A percentile compares a stretch with the other conserved stretches of the same genome.
These are phyloP conservation scores for Globisporangium apiculatum DNA, from an alignment of 352 stramenopile genomes.

Conservation along the genomic window DNA sequence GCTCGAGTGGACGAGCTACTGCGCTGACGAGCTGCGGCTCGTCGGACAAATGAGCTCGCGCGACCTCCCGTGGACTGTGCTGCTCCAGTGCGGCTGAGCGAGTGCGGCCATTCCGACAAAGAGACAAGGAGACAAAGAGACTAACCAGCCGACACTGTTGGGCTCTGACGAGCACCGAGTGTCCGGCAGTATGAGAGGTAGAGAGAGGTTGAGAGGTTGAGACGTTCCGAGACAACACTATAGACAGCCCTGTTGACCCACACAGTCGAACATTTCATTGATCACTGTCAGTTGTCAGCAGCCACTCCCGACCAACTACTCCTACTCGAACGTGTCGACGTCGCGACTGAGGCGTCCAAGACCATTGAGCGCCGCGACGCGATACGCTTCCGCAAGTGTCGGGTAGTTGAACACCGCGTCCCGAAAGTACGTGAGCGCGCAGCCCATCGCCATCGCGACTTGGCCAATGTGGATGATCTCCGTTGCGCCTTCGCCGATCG, in stretches of 20 bases:
- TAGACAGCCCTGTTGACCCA: no score
- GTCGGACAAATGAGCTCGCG: slow-evolving; percentile 15
- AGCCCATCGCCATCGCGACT: slow-evolving; percentile 77
- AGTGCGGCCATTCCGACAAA: no score
- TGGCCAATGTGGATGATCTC: slow-evolving; percentile 93
- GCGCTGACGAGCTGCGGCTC: slow-evolving; percentile 13
- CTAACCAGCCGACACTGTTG: no score
- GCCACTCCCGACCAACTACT: neutral
- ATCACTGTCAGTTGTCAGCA: no score
- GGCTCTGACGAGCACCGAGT: no score
- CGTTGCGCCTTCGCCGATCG: slow-evolving; percentile 84
- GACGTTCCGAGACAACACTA: no score
- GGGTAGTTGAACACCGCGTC: slow-evolving; percentile 91
- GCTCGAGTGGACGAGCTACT: slow-evolving; percentile 19
- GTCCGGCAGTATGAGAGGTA: no score
- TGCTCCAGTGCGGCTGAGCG: slow-evolving; percentile 13
- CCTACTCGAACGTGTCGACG: slow-evolving; percentile 57
- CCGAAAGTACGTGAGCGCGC: slow-evolving; percentile 84
- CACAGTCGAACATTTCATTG: no score
- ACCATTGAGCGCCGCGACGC: slow-evolving; percentile 81
- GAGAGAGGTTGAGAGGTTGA: no score
- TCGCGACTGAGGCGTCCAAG: slow-evolving; percentile 79
- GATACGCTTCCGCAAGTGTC: slow-evolving; percentile 88
- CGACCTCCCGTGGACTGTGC: slow-evolving; percentile 9
- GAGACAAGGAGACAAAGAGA: no score